Evolutionary conservation across 2,329 filamentous ascomycete genomes (phyloP), one percentile per base, ranked within the genome.

Genomic region (Fusarium nanum): DNA sequence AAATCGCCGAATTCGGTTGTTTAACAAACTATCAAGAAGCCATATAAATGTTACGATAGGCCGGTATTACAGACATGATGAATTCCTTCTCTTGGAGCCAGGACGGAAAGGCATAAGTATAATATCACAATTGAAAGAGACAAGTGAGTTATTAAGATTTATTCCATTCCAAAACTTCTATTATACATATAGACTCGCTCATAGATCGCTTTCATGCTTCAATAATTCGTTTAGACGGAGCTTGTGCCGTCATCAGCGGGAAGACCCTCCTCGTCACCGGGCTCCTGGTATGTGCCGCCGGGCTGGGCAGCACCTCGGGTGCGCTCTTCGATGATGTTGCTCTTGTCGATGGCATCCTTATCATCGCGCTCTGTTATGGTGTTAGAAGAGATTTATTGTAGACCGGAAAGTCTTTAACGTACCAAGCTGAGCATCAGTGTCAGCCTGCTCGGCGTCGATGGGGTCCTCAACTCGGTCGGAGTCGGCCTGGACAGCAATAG

Each of bases 341-440:
- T 67, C 49, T 62, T 40, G 28, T 72, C 67, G 7, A 67, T 68
- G 28, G 58, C 71, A 22, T 73, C 71, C 16, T 60, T 46, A 1
- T 73, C 71, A 16, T 71, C 67, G 0, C 64, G 67, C 22, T 68
- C 71, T 74, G 2, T 8, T 0, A n/a, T 0, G 8, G 3, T 8
- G 5, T 73, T 32, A 73, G 30, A 37, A 18, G 32, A 5, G 32
- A 18, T 5, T 34, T 8, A 10, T 10, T 34, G 5, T 18, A 34
- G 4, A 10, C 2, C 7, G 8, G 6, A 27, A 13, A 2, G 5
- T 6, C 6, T 2, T 46, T 2, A 0, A 22, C 45, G 22, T 71
- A 74, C 72, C 67, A 22, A 73, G 72, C 30, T 74, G 67, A 8
- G 60, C 64, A 18, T 73, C 67, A 34, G 60, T 64, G 10, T 73